Evolutionary conservation across 768 basidiomycete species (phyloP).

Genomic region (Phaffia australis): DNA sequence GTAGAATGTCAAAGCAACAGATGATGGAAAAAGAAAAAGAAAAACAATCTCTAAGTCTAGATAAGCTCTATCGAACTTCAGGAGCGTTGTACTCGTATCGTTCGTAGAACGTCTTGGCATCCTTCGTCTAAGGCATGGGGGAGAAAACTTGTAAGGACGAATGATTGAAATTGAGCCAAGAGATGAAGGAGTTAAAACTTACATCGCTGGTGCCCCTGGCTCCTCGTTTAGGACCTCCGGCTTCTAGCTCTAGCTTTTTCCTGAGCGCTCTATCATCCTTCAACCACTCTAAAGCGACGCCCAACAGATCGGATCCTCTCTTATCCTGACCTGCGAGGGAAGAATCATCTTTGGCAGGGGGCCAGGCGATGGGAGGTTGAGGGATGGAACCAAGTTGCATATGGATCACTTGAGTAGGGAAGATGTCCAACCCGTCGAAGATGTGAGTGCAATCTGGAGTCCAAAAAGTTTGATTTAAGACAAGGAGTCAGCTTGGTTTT

Average conservation of each 20-base stretch:
- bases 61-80: neutral
- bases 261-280: constrained; percentile 59
- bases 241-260: constrained; percentile 45
- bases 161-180: neutral
- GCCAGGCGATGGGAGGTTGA: constrained; percentile 57
- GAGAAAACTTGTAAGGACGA: neutral
- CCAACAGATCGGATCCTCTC: constrained; percentile 47
- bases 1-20: neutral
- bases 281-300: constrained; percentile 74
- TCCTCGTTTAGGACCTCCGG: constrained; percentile 42
- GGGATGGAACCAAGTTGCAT: constrained; percentile 69
- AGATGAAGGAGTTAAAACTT: constrained; percentile 26
- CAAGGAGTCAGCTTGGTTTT: neutral
- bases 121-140: constrained; percentile 30
- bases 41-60: neutral
- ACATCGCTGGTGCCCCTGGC: constrained; percentile 32
- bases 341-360: constrained; percentile 32
- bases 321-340: constrained; percentile 1
- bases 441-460: constrained; percentile 67
- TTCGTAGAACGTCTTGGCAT: constrained; percentile 39
- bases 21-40: neutral
- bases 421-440: constrained; percentile 79
- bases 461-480: constrained; percentile 3
- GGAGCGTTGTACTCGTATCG: no score
- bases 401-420: constrained; percentile 87